Evolutionary conservation across 2,329 filamentous ascomycete genomes (phyloP).

Genomic region (Sphaceloma murrayae): DNA sequence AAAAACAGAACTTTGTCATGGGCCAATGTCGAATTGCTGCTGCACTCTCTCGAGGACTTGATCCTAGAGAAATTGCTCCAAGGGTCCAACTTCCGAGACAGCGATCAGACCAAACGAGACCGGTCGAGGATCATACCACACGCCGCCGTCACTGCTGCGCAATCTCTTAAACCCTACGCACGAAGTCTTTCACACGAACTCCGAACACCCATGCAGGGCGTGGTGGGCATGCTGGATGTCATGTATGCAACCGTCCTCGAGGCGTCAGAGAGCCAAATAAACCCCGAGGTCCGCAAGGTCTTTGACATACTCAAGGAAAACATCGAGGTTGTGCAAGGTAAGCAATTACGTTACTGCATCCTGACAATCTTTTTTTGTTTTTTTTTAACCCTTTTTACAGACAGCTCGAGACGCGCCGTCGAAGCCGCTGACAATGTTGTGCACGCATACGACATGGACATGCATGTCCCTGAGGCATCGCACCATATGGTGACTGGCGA

Average conservation of each 20-base stretch:
- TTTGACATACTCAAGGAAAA: slow-evolving; percentile 56
- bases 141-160: slow-evolving; percentile 48
- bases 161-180: slow-evolving; percentile 63
- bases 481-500: slow-evolving; percentile 27
- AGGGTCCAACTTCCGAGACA: slow-evolving; percentile 39
- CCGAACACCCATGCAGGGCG: slow-evolving; percentile 64
- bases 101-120: slow-evolving; percentile 24
- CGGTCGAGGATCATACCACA: slow-evolving; percentile 43
- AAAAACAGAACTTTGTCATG: slow-evolving; percentile 49
- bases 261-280: slow-evolving; percentile 47
- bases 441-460: slow-evolving; percentile 65
- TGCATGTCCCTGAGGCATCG: slow-evolving; percentile 60
- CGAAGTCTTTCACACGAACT: slow-evolving; percentile 62
- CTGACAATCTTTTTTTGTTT: neutral
- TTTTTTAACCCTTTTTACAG: slow-evolving; percentile 31
- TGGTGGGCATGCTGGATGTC: slow-evolving; percentile 66
- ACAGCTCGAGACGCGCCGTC: slow-evolving; percentile 60
- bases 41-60: slow-evolving; percentile 60
- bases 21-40: slow-evolving; percentile 57
- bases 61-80: slow-evolving; percentile 50
- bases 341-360: slow-evolving; percentile 22
- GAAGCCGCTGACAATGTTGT: slow-evolving; percentile 69
- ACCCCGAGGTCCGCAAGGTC: slow-evolving; percentile 43
- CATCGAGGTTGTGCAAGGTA: slow-evolving; percentile 63
- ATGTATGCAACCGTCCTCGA: slow-evolving; percentile 66